A percentile compares a stretch with the other conserved stretches of the same genome.
phyloP scores from a whole-genome alignment of 164 flowering plant species.

The Chimonanthus salicifolius region DNA sequence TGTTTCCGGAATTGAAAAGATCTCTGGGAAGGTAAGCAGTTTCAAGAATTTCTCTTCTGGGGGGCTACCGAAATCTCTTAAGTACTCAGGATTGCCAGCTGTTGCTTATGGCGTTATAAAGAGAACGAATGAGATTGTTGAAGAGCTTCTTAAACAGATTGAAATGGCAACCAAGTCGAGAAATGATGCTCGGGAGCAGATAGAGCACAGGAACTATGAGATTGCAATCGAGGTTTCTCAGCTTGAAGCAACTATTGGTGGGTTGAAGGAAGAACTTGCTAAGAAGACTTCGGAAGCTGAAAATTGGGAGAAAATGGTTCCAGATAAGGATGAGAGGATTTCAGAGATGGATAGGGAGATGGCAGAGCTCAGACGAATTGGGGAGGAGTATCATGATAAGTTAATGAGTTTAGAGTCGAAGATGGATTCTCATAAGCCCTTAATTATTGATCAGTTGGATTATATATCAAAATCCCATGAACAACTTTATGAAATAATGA shows the following conservation, averaged over 20 bases:
- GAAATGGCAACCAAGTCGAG: conserved; percentile 55
- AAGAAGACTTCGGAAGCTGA: conserved; percentile 41
- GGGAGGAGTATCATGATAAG: conserved; percentile 43
- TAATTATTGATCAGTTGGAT: conserved; percentile 69
- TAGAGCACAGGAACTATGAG: conserved; percentile 89
- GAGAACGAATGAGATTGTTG: conserved; percentile 86
- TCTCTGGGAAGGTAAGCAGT: conserved; percentile 63
- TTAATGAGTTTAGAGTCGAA: conserved; percentile 44
- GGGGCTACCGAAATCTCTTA: conserved; percentile 74
- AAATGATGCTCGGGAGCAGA: conserved; percentile 70
- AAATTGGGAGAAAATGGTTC: conserved; percentile 38
- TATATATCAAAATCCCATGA: conserved; percentile 61
- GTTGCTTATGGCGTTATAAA: conserved; percentile 90
- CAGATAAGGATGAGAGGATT: conserved; percentile 47
- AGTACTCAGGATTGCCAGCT: conserved; percentile 72
- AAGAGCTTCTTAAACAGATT: conserved; percentile 70
- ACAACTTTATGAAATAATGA: conserved; percentile 45
- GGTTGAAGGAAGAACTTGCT: conserved; percentile 59
- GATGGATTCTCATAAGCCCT: conserved; percentile 55
- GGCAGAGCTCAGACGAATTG: conserved; percentile 38
- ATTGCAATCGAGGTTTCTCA: conserved; percentile 96
- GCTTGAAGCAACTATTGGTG: conserved; percentile 77
- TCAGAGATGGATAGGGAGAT: conserved; percentile 46
- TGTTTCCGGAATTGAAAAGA: conserved; percentile 79
- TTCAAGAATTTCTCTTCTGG: conserved; percentile 56